Base-by-base conservation (phyloP, 345 rosid genomes). In the Gossypioides kirkii region DNA sequence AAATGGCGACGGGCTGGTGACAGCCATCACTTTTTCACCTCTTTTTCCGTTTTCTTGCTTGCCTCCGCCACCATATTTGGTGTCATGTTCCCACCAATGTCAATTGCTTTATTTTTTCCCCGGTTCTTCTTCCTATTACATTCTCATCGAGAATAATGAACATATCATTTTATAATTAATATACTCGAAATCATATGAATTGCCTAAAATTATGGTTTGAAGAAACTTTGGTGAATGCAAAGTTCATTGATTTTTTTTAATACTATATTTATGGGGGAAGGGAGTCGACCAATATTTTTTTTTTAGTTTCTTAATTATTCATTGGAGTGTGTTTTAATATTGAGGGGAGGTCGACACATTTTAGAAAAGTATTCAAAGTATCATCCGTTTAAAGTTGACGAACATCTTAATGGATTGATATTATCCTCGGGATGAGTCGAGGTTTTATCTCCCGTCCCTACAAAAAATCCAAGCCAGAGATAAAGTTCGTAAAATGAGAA, bases 61-160 rank as follows among this genome's bases (percentile, higher is more conserved):
- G 18, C 36, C 20, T 76, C 74, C 28, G 61, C 6, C 74, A 9
- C 80, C 20, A 25, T 32, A 4, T 74, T 72, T 1, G 66, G 38
- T 4, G 38, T 32, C 38, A 32, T 32, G 38, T 32, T 32, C 38
- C 38, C 73, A 42, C 84, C 67, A 36, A 32, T 2, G 42, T 74
- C 77, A 14, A 86, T 85, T 4, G 83, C 46, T 6, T 36, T 78
- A 55, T 80, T 87, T 43, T 38, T 38, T 7, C 2, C 77, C 87
- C 94, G 49, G 59, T 80, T 80, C 92, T 79, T 67, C 90, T 81
- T 73, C 77, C 75, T 23, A 52, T 56, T 52, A 82, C 80, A 75
- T 89, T 89, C 80, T 91, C 97, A 67, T 89, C 88, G 10, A 89
- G 85, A 77, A 91, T 86, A 75, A 91, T 86, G 72, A 71, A 89